Percentiles rank a stretch among this genome's conserved stretches.
phyloP scores from a whole-genome alignment of 805 yeast genomes.

The Torulaspora gathmanii region DNA sequence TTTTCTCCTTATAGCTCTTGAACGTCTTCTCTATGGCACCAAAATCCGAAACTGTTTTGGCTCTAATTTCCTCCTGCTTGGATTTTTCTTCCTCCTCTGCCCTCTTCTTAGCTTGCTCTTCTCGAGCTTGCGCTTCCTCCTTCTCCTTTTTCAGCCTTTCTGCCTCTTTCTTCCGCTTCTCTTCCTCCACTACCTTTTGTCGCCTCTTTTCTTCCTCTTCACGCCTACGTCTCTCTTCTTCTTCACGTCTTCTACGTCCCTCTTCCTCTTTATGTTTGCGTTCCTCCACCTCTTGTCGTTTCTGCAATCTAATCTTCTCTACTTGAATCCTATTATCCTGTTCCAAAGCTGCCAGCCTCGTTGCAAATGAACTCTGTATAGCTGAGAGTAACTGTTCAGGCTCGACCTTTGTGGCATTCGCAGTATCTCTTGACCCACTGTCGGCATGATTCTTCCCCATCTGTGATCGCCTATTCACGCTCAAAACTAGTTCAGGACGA shows the following conservation, averaged over 20 bases:
- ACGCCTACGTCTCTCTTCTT: conserved; percentile 12
- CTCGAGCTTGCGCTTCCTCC: conserved; percentile 22
- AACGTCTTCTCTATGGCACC: conserved; percentile 43
- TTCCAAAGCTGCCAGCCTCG: conserved; percentile 10
- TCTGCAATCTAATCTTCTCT: conserved; percentile 9
- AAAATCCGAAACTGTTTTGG: conserved; percentile 25
- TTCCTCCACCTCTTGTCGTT: conserved; percentile 14
- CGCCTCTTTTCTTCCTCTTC: conserved; percentile 16
- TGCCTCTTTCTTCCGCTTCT: conserved; percentile 16
- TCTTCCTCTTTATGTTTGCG: conserved; percentile 16
- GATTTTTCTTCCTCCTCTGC: conserved; percentile 13
- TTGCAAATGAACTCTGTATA: conserved; percentile 11
- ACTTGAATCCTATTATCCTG: conserved; percentile 11
- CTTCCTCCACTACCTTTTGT: conserved; percentile 18
- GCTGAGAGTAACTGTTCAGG: conserved; percentile 5
- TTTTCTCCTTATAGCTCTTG: conserved; percentile 46
- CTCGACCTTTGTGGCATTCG: background rate
- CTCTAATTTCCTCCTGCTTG: conserved; percentile 21
- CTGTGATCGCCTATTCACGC: background rate
- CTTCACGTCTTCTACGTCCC: conserved; percentile 16
- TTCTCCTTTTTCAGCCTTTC: conserved; percentile 15
- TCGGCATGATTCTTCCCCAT: background rate
- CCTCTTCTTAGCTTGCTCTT: conserved; percentile 15
- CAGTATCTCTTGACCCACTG: background rate
- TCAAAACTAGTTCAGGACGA: background rate